Base-by-base conservation (phyloP, 805 yeast species). In the Yamadazyma endophytica region DNA sequence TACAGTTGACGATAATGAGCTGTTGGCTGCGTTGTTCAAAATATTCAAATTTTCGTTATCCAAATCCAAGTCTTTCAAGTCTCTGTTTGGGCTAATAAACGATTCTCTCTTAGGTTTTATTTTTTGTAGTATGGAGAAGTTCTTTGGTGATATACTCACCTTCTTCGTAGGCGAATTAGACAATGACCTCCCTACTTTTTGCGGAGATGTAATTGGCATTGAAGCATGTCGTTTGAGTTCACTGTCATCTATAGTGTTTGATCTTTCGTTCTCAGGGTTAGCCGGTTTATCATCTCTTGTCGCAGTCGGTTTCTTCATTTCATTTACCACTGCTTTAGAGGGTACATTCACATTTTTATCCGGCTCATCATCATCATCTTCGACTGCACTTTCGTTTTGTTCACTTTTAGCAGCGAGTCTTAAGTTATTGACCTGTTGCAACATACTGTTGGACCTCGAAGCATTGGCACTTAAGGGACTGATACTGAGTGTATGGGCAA, bases 21-120 rank as follows among this genome's bases (percentile, higher is more conserved):
- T 37, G 15, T 23, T 29, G 9, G 40, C 33, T 5, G 40, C 43
- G 34, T 43, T 41, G 23, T 36, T 40, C 27, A 52, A 25, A 3
- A 54, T 29, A 31, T 50, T 46, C 23, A 44, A 36, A 37, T 62
- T 61, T 29, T 62, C 68, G 30, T 63, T 52, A 37, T 63, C 68
- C 27, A 59, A 40, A 33, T 63, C 69, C 24, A 32, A n/a, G 11
- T 21, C 26, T 21, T 17, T 34, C 8, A 13, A 12, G 6, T 9
- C 8, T 9, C 4, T 9, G 15, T 23, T 30, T 6, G 26, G 13
- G 16, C 17, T 20, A 17, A 23, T 12, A 11, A 15, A 18, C 5
- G 32, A 28, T 5, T 16, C 39, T 9, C 45, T 25, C 13, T 34
- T 28, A 12, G 22, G 19, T 22, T 28, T 36, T 19, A 29, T 24